A percentile compares a stretch with the other conserved stretches of the same genome.
Conservation (phyloP, 164 flowering plant species). For the Amborella trichopoda region DNA sequence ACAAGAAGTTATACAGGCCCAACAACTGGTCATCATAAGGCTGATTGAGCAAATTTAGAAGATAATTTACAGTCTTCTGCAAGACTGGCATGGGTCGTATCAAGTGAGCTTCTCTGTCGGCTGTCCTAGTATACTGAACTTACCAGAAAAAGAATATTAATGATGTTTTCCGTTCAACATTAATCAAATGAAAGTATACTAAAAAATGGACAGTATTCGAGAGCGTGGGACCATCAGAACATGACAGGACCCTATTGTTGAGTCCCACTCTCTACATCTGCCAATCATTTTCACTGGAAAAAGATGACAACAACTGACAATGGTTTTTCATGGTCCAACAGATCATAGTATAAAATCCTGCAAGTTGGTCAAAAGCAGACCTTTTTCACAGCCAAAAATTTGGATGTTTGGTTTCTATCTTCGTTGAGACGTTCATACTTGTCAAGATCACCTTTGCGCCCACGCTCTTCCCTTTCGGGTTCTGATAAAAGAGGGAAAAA, state of each 20-base stretch:
- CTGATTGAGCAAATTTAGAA: slow-evolving; percentile 65
- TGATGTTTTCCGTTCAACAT: slow-evolving; percentile 11
- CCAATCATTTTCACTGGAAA: too few relatives aligned
- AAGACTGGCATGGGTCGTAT: slow-evolving; percentile 89
- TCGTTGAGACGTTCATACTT: slow-evolving; percentile 85
- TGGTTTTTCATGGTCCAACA: too few relatives aligned
- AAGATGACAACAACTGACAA: too few relatives aligned
- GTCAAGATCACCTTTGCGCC: slow-evolving; percentile 97
- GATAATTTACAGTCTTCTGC: slow-evolving; percentile 76
- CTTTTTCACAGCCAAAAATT: slow-evolving; percentile 85
- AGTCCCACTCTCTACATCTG: too few relatives aligned
- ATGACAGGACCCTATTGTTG: too few relatives aligned
- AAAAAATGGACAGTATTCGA: not conserved
- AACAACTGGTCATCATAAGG: slow-evolving; percentile 75
- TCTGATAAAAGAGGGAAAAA: slow-evolving; percentile 34
- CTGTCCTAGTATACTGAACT: slow-evolving; percentile 93
- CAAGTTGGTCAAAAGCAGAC: slow-evolving; percentile 17
- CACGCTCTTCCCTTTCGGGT: slow-evolving; percentile 85
- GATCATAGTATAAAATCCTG: slow-evolving; percentile 4
- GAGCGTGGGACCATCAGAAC: not conserved
- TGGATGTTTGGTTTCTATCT: slow-evolving; percentile 78
- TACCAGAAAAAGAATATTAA: slow-evolving; percentile 15
- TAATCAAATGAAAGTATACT: slow-evolving; percentile 1
- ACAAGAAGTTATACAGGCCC: slow-evolving; percentile 82
- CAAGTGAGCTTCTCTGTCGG: slow-evolving; percentile 83